Evolutionary conservation across 2,329 filamentous ascomycete species (phyloP).

Genomic region (Karstenula rhodostoma): DNA sequence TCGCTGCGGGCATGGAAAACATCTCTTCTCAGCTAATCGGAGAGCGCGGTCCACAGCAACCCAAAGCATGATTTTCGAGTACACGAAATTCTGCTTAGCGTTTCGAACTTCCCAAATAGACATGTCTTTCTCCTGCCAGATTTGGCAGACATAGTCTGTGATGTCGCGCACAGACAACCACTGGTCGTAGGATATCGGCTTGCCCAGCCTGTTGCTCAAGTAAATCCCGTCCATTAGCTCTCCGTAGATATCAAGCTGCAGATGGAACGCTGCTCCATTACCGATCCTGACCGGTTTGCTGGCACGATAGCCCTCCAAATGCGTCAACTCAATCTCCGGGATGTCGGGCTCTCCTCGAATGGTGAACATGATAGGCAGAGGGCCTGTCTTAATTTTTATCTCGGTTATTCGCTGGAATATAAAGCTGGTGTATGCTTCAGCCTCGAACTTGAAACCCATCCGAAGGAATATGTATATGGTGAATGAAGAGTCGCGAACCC

Average conservation of each 20-base stretch:
- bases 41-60: constrained; percentile 80
- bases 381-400: constrained; percentile 66
- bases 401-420: constrained; percentile 75
- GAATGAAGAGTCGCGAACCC: constrained; percentile 80
- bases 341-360: constrained; percentile 79
- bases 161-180: constrained; percentile 76
- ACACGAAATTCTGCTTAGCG: constrained; percentile 78
- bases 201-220: constrained; percentile 80
- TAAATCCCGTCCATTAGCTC: constrained; percentile 81
- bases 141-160: constrained; percentile 72
- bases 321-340: constrained; percentile 71
- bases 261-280: constrained; percentile 78
- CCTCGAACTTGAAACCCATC: constrained; percentile 77
- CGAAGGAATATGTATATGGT: constrained; percentile 79
- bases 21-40: constrained; percentile 76
- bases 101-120: constrained; percentile 85
- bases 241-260: constrained; percentile 81
- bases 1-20: constrained; percentile 76
- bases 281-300: constrained; percentile 78
- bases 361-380: constrained; percentile 82
- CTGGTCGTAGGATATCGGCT: constrained; percentile 76
- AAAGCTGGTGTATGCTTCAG: constrained; percentile 80
- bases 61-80: constrained; percentile 86
- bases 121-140: constrained; percentile 74
- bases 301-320: constrained; percentile 75